A percentile compares a stretch with the other conserved stretches of the same genome.
Conservation (phyloP, 2,329 filamentous ascomycete genomes). For the Fusarium pseudograminearum region DNA sequence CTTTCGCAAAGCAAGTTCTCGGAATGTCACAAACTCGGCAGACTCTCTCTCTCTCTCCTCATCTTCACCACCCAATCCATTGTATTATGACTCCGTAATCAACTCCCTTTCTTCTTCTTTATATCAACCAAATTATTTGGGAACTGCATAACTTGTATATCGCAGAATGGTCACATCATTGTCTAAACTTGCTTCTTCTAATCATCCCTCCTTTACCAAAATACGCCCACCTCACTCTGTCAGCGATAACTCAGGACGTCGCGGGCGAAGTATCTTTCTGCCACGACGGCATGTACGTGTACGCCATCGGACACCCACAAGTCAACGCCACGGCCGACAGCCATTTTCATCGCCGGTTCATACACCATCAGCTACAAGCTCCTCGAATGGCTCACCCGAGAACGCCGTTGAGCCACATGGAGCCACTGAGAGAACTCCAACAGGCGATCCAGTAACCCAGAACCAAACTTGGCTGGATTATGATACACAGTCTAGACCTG, state of each 20-base stretch:
- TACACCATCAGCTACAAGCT: background rate
- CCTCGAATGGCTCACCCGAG: background rate
- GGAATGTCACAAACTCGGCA: background rate
- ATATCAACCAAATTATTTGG: conserved; percentile 43
- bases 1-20: background rate
- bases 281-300: conserved; percentile 45
- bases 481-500: background rate
- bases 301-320: conserved; percentile 31
- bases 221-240: conserved; percentile 19
- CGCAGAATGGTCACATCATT: conserved; percentile 48
- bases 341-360: conserved; percentile 13
- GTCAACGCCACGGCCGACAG: background rate
- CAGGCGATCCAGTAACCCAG: background rate
- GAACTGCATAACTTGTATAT: conserved; percentile 23
- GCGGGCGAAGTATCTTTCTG: conserved; percentile 47
- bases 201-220: conserved; percentile 34
- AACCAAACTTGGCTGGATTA: background rate
- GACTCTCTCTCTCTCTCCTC: background rate
- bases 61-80: conserved; percentile 16
- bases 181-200: conserved; percentile 46
- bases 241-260: conserved; percentile 36
- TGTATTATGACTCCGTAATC: conserved; percentile 28
- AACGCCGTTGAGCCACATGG: background rate
- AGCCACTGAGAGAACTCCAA: background rate
- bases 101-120: background rate